A percentile compares a stretch with the other conserved stretches of the same genome.
phyloP scores from a whole-genome alignment of 345 rosid genomes.

The Nephelium lappaceum region DNA sequence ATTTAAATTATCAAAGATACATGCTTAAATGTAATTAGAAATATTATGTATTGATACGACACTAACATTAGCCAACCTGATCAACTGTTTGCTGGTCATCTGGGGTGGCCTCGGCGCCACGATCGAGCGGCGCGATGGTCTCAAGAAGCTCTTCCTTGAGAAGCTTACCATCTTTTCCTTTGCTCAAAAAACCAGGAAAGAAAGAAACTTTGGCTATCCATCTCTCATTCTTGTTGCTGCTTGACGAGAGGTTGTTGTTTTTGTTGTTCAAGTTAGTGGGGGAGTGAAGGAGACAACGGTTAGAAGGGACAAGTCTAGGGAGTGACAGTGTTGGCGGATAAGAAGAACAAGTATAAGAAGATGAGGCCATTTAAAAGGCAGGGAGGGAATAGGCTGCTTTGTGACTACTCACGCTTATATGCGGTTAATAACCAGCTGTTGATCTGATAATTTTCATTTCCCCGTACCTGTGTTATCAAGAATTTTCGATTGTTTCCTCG shows the following conservation, averaged over 20 bases:
- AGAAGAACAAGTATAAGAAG: slow-evolving; percentile 13
- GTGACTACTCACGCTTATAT: no score
- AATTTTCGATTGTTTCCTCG: no score
- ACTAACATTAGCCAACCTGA: slow-evolving; percentile 40
- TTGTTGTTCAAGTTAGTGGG: slow-evolving; percentile 27
- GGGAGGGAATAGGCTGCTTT: background rate
- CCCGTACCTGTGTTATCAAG: no score
- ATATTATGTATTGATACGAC: no score
- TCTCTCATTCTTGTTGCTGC: slow-evolving; percentile 15
- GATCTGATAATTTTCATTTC: no score
- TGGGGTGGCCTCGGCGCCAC: slow-evolving; percentile 77
- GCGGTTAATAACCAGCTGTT: background rate
- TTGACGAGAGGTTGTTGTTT: slow-evolving; percentile 20
- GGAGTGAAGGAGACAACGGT: slow-evolving; percentile 23
- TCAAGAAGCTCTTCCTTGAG: slow-evolving; percentile 76
- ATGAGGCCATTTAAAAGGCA: slow-evolving; percentile 36
- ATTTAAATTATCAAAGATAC: slow-evolving; percentile 10
- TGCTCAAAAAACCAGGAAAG: slow-evolving; percentile 76
- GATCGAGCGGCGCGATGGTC: slow-evolving; percentile 69
- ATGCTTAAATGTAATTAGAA: background rate
- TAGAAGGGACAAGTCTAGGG: slow-evolving; percentile 18
- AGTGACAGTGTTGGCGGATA: slow-evolving; percentile 15
- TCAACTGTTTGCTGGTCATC: slow-evolving; percentile 80
- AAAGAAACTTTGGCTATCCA: slow-evolving; percentile 68
- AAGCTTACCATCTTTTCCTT: slow-evolving; percentile 54